Evolutionary conservation across 306 rosid genomes (phyloP), one percentile per base, ranked within the genome.

Genomic region (Corylus americana): DNA sequence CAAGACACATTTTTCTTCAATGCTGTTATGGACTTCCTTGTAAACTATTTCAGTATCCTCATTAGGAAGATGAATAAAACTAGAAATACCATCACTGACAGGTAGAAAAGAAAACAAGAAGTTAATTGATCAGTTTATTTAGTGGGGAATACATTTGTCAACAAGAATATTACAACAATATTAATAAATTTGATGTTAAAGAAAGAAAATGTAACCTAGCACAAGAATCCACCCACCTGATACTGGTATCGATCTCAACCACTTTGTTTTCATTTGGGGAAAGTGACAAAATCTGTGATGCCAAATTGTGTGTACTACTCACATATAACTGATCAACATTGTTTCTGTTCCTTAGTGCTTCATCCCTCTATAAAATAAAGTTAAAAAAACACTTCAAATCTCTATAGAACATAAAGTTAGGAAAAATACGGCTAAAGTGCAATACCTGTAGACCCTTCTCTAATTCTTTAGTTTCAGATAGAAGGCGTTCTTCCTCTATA

Each of bases 401-500:
- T 35, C 48, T 2, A 37, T 11, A 66, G 48, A 8, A 35, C 25
- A 47, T 16, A 66, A 6, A 66, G 17, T 35, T 4, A 11, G 12
- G 5, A 7, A 12, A 0, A 8, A 64, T 14, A 35, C 35, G 45
- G 22, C 47, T 39, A 74, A 5, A 35, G 10, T 25, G 7, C 66
- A 86, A 55, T 85, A 91, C 95, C 49, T 22, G 63, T 16, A 89
- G 71, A n/a, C 70, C 85, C 8, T 77, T 84, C 27, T 37, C 71
- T 9, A 84, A 62, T 4, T 70, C 71, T 71, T 20, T 84, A 3
- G 93, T 84, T 77, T 87, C 93, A 35, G 77, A 48, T 31, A 91
- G 35, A 55, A 91, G 89, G 47, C 82, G 59, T 5, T 10, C 61
- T 54, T 89, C 96, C 5, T 87, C 89, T 16, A 91, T 86, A 58